Conservation (phyloP, 352 stramenopile species). For the Globisporangium radiosum region DNA sequence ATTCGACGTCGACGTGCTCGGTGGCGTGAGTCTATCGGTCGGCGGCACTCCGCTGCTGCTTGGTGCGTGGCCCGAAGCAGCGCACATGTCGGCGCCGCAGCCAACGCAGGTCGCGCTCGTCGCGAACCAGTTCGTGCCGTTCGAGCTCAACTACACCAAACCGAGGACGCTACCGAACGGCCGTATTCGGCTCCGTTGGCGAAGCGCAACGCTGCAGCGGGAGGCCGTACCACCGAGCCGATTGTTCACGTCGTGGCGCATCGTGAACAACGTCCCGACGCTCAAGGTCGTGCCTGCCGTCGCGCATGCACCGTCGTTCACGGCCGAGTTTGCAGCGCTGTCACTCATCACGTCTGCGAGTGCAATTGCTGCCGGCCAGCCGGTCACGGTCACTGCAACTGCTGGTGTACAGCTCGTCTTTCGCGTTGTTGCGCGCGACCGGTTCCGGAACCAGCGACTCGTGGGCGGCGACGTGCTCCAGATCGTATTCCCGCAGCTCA, state of each 20-base stretch:
- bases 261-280: conserved; percentile 48
- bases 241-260: conserved; percentile 46
- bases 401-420: conserved; percentile 23
- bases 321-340: conserved; percentile 20
- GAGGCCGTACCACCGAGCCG: conserved; percentile 33
- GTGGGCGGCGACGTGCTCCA: conserved; percentile 32
- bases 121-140: conserved; percentile 28
- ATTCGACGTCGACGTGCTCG: conserved; percentile 32
- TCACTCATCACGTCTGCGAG: neutral
- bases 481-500: conserved; percentile 28
- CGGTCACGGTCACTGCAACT: conserved; percentile 8
- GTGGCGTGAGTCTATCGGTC: conserved; percentile 27
- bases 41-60: conserved; percentile 8
- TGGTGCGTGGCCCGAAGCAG: conserved; percentile 19
- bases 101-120: conserved; percentile 17
- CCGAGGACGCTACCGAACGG: conserved; percentile 20
- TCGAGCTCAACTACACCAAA: conserved; percentile 57
- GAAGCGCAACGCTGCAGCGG: conserved; percentile 38
- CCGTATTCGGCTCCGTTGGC: conserved; percentile 38
- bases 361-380: neutral
- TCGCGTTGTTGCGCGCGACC: conserved; percentile 28
- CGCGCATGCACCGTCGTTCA: conserved; percentile 29
- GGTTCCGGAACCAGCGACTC: conserved; percentile 28
- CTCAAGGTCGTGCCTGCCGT: conserved; percentile 29
- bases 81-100: conserved; percentile 4